Conservation (phyloP, 1,284 basidiomycete species). For the Ceratobasidium sp. region DNA sequence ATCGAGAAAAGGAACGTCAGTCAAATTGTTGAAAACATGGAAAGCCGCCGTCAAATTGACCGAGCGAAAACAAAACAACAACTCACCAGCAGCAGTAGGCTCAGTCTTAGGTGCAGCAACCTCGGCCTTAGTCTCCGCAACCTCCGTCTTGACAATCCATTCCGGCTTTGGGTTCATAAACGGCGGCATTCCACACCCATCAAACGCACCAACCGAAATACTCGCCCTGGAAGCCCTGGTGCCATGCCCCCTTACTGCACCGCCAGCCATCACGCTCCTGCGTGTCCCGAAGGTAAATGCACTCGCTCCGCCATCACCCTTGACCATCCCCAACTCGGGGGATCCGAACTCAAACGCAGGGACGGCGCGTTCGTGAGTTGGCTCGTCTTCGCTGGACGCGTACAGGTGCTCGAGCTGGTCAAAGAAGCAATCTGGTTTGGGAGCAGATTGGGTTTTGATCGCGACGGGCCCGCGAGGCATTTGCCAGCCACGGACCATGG, state of each 20-base stretch:
- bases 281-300: slow-evolving; percentile 33
- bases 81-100: not conserved
- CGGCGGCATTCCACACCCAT: slow-evolving; percentile 19
- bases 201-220: slow-evolving; percentile 31
- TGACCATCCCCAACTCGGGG: slow-evolving; percentile 34
- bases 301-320: slow-evolving; percentile 32
- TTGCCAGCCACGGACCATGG: slow-evolving; percentile 29
- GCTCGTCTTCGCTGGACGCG: slow-evolving; percentile 20
- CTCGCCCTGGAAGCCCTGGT: slow-evolving; percentile 30
- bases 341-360: not conserved
- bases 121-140: not conserved
- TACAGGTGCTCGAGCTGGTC: slow-evolving; percentile 37
- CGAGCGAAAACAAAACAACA: not conserved
- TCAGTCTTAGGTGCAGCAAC: not conserved
- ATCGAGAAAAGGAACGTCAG: not conserved
- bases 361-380: not conserved
- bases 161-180: slow-evolving; percentile 36
- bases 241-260: slow-evolving; percentile 4
- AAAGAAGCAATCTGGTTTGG: slow-evolving; percentile 32
- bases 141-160: slow-evolving; percentile 28
- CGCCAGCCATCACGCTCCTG: not conserved
- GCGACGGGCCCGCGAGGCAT: slow-evolving; percentile 31
- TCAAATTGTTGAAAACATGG: not conserved
- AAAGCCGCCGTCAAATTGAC: not conserved
- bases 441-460: not conserved